Conservation (phyloP, 2,329 filamentous ascomycete species). For the Alternaria triticina region DNA sequence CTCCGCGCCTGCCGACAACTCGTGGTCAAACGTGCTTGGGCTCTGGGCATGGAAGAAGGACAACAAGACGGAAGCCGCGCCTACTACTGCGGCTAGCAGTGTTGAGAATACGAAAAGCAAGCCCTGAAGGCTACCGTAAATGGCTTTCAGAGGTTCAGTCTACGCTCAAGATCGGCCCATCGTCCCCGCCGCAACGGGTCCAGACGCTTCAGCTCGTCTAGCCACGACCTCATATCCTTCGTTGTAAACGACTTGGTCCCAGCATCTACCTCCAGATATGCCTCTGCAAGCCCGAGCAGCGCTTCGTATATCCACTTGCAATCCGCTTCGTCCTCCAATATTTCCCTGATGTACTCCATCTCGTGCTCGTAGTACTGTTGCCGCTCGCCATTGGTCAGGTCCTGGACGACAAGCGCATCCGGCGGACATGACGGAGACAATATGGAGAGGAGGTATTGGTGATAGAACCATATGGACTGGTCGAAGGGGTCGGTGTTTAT, state of each 20-base stretch:
- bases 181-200: slow-evolving; percentile 77
- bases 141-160: slow-evolving; percentile 47
- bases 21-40: slow-evolving; percentile 38
- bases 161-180: slow-evolving; percentile 73
- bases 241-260: slow-evolving; percentile 50
- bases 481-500: slow-evolving; percentile 91
- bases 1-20: slow-evolving; percentile 14
- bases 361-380: slow-evolving; percentile 71
- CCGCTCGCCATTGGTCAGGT: slow-evolving; percentile 67
- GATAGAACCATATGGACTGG: slow-evolving; percentile 97
- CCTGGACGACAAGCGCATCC: slow-evolving; percentile 66
- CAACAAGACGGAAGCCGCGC: slow-evolving; percentile 55
- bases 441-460: slow-evolving; percentile 82
- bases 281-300: slow-evolving; percentile 74
- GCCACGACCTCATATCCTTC: slow-evolving; percentile 58
- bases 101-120: slow-evolving; percentile 64
- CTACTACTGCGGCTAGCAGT: slow-evolving; percentile 61
- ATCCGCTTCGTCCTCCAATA: slow-evolving; percentile 69
- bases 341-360: slow-evolving; percentile 74
- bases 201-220: slow-evolving; percentile 69
- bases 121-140: slow-evolving; percentile 55
- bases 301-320: slow-evolving; percentile 92
- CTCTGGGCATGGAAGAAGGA: slow-evolving; percentile 44
- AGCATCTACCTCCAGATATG: slow-evolving; percentile 60
- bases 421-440: slow-evolving; percentile 57